Evolutionary conservation across 169 alveolate genomes (phyloP).

Genomic region (Eimeria necatrix): DNA sequence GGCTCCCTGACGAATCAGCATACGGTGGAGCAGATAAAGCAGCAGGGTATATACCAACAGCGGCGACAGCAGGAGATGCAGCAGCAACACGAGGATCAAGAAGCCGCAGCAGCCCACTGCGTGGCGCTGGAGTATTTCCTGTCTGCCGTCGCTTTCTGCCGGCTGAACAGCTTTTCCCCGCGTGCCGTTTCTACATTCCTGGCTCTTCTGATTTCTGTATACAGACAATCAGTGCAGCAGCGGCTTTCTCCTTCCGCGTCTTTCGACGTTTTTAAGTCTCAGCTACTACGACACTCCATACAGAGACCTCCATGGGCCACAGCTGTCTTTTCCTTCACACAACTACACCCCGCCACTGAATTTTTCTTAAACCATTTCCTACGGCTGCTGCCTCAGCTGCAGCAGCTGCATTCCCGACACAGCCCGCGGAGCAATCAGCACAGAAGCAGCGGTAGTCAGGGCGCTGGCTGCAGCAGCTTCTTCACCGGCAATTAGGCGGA

Average conservation of each 20-base stretch:
- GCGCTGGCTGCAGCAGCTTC: constrained; percentile 6
- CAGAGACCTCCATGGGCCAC: constrained; percentile 70
- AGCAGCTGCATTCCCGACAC: constrained; percentile 48
- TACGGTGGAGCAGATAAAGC: not conserved
- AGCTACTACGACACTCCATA: constrained; percentile 50
- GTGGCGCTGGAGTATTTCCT: constrained; percentile 45
- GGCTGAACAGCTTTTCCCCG: not conserved
- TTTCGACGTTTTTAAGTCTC: not conserved
- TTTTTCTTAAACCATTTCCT: constrained; percentile 28
- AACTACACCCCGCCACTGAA: constrained; percentile 30
- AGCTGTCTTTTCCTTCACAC: constrained; percentile 9
- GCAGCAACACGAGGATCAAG: constrained; percentile 27
- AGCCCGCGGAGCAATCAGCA: not conserved
- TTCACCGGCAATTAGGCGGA: not conserved
- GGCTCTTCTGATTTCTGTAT: constrained; percentile 11
- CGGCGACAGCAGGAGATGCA: not conserved
- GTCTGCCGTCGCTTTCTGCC: constrained; percentile 32
- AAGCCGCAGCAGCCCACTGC: constrained; percentile 8
- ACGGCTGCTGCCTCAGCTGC: constrained; percentile 47
- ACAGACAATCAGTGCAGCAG: constrained; percentile 25
- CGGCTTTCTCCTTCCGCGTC: not conserved
- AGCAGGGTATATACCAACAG: not conserved
- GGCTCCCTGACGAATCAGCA: not conserved
- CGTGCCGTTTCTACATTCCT: constrained; percentile 64
- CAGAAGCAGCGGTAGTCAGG: not conserved